Evolutionary conservation across 257 asterid species (phyloP).

Genomic region (Ehretia macrophylla): DNA sequence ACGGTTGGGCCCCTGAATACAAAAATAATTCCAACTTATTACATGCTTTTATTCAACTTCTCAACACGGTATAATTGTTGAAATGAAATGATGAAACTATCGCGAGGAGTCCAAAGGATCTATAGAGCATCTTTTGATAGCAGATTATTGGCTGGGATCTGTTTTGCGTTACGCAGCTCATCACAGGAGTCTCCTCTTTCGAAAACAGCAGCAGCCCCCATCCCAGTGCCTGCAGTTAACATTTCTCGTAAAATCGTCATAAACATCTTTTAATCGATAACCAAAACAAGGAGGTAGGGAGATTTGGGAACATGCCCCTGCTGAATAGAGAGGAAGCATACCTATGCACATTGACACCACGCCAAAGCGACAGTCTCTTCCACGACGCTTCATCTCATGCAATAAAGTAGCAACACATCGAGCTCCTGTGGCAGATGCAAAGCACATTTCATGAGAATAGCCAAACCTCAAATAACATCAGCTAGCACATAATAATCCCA

Average conservation of each 20-base stretch:
- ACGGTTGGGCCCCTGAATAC: too few species aligned
- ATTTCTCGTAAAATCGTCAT: too few species aligned
- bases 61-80: neutral
- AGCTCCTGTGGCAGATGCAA: slow-evolving; percentile 51
- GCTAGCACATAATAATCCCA: too few species aligned
- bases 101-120: slow-evolving; percentile 4
- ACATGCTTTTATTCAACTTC: neutral
- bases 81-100: neutral
- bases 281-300: too few species aligned
- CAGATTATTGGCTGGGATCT: slow-evolving; percentile 40
- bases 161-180: slow-evolving; percentile 57
- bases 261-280: too few species aligned
- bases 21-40: neutral
- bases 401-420: slow-evolving; percentile 89
- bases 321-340: neutral
- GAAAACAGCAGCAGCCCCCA: slow-evolving; percentile 98
- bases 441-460: too few species aligned
- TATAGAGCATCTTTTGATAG: slow-evolving; percentile 76
- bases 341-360: slow-evolving; percentile 97
- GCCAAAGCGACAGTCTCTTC: slow-evolving; percentile 88
- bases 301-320: neutral
- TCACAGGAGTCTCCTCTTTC: slow-evolving; percentile 94
- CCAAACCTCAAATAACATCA: too few species aligned
- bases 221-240: slow-evolving; percentile 74
- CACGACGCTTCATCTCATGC: slow-evolving; percentile 98